Conservation (phyloP, 1,139 yeast species). For the Yamadazyma mexicana region DNA sequence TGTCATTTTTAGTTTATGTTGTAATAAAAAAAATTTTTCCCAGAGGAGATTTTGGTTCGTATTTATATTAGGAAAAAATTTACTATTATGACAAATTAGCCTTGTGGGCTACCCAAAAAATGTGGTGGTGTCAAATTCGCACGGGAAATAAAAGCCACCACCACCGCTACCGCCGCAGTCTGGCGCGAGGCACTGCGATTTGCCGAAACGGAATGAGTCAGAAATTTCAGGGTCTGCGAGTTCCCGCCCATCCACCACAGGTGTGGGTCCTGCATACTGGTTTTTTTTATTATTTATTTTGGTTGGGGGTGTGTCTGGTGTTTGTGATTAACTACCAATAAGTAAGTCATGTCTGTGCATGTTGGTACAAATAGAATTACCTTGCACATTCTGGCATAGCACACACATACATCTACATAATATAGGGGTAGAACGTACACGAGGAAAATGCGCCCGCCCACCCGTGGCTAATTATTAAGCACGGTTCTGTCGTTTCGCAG, state of each 20-base stretch:
- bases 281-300: no score
- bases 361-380: no score
- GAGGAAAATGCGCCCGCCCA: no score
- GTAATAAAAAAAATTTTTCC: neutral
- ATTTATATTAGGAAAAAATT: conserved; percentile 2
- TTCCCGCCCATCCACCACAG: neutral
- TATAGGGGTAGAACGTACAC: no score
- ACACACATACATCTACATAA: no score
- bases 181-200: neutral
- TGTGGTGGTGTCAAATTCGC: neutral
- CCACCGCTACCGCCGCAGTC: neutral
- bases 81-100: neutral
- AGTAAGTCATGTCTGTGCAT: no score
- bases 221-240: neutral
- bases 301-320: neutral
- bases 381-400: no score
- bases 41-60: neutral
- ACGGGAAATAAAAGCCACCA: neutral
- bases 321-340: no score
- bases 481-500: conserved; percentile 1
- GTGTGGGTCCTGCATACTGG: neutral
- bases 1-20: conserved; percentile 10
- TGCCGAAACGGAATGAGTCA: neutral
- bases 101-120: neutral
- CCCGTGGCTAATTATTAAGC: neutral